Conservation (phyloP, 345 rosid species). For the Pistacia vera region DNA sequence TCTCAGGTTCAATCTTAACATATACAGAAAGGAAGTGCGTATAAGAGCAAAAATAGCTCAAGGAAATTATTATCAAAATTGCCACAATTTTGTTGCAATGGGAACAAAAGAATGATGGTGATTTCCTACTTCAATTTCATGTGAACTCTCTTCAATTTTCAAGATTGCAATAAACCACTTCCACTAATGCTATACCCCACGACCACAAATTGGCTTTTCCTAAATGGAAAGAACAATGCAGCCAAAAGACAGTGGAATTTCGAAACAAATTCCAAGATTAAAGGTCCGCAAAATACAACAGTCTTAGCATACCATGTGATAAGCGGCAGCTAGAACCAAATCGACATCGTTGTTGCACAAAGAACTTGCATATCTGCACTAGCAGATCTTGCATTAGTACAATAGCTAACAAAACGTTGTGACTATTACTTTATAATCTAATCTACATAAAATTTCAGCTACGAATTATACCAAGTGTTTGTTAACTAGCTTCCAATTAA, state of each 20-base stretch:
- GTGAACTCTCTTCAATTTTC: neutral
- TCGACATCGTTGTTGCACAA: conserved; percentile 93
- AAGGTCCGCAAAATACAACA: conserved; percentile 21
- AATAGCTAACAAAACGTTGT: conserved; percentile 23
- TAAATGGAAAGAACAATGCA: neutral
- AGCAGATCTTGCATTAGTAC: conserved; percentile 54
- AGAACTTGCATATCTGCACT: conserved; percentile 99
- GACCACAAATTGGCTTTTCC: conserved; percentile 3
- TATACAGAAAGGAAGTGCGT: conserved; percentile 3
- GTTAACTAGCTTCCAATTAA: conserved; percentile 3
- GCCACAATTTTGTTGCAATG: conserved; percentile 2
- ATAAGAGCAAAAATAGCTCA: neutral
- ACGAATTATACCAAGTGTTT: neutral
- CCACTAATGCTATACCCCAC: conserved; percentile 2
- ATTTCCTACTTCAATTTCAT: neutral
- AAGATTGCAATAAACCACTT: conserved; percentile 1
- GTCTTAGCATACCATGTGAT: conserved; percentile 81
- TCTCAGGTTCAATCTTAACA: neutral
- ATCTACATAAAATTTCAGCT: neutral
- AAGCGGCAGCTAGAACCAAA: conserved; percentile 89
- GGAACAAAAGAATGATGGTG: neutral
- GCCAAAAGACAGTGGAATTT: conserved; percentile 4
- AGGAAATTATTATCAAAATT: conserved; percentile 2
- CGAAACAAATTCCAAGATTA: conserved; percentile 2
- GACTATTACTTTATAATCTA: neutral